Base-by-base conservation (phyloP, 2,329 filamentous ascomycete species). In the Ceratocystiopsis brevicomis region DNA sequence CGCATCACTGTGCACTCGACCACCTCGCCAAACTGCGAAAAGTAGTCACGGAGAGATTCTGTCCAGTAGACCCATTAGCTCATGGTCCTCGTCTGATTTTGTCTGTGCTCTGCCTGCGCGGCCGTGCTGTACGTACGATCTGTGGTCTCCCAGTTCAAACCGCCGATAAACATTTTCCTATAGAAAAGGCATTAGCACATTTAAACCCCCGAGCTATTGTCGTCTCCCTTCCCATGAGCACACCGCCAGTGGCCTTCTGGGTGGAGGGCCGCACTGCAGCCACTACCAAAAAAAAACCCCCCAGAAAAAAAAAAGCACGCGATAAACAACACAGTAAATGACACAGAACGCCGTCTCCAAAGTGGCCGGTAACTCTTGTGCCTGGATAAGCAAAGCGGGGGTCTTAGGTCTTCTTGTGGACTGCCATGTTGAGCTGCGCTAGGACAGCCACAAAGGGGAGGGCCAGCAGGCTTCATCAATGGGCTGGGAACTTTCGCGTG, bases 91-190 rank as follows among this genome's bases (percentile, higher is more conserved):
- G 11, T 16, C 39, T 33, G 37, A n/a, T 17, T 14, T 33, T 6
- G 16, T 37, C 18, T 17, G 34, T 25, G 11, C 15, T 14, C 3
- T 19, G 5, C 8, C 3, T 37, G 12, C 40, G 34, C n/a, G 3
- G 15, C 13, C 3, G 33, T 15, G 12, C 8, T 34, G 13, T 3
- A 45, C 49, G 44, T 43, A 51, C 49, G 49, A 35, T 51, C 49
- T 44, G 90, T 96, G 15, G 90, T 98, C 63, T 98, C 90, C 90
- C 90, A 98, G 59, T 98, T 98, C 44, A 98, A 66, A 37, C 90
- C 90, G 54, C 90, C 90, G 62, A 98, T 98, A 55, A 98, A 98
- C 90, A 98, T 98, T 68, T 98, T 98, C 56, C 90, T 98, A 46
- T 19, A 15, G 21, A 32, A 11, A 30, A 34, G 33, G 33, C 40